Conservation (phyloP, 23 red algal species). For the Chondrus crispus region DNA sequence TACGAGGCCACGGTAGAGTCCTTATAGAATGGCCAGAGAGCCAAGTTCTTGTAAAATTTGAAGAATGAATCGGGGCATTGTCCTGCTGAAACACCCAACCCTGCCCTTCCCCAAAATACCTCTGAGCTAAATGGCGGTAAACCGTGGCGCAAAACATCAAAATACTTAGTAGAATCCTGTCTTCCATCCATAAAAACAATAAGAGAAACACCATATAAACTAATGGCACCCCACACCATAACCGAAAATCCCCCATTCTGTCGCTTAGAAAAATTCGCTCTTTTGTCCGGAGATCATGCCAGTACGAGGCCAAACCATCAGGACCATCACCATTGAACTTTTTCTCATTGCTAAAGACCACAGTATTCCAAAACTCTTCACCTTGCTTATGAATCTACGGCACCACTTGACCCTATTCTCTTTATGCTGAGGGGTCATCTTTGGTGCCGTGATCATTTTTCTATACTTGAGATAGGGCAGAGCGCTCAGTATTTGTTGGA, state of each 20-base stretch:
- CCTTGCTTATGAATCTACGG: background rate
- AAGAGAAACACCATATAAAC: background rate
- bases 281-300: background rate
- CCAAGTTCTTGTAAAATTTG: background rate
- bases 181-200: background rate
- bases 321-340: conserved; percentile 3
- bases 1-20: background rate
- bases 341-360: background rate
- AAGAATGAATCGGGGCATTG: background rate
- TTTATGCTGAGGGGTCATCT: background rate
- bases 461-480: background rate
- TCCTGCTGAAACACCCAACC: background rate
- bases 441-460: background rate
- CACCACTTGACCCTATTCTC: background rate
- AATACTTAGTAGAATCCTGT: background rate
- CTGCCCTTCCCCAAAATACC: background rate
- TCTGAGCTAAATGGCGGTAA: background rate
- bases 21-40: background rate
- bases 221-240: background rate
- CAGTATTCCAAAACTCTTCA: background rate
- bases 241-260: background rate
- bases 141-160: background rate
- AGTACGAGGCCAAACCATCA: background rate
- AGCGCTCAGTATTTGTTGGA: background rate
- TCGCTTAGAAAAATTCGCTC: background rate